These are phyloP conservation scores for Malus hybrid DNA, from an alignment of 331 rosid species.

Conservation along the genomic window DNA sequence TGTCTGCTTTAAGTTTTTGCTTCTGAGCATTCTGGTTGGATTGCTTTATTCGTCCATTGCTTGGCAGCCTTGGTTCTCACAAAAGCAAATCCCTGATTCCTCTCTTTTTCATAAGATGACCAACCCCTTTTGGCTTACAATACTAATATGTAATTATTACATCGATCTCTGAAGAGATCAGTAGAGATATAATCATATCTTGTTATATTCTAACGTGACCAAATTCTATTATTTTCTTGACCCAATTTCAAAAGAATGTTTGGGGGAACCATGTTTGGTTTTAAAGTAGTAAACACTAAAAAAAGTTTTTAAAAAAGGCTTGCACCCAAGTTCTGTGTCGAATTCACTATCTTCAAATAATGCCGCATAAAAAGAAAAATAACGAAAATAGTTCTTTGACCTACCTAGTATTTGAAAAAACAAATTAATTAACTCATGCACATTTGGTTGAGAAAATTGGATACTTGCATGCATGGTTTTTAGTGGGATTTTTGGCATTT, in stretches of 20 bases:
- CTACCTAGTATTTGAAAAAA: not conserved
- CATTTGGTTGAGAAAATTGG: conserved; percentile 30
- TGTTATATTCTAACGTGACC: not conserved
- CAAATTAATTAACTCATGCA: not conserved
- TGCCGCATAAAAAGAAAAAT: not conserved
- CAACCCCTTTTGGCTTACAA: conserved; percentile 15
- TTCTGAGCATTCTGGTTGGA: conserved; percentile 14
- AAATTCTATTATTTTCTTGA: not conserved
- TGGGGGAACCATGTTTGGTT: not conserved
- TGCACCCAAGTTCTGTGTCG: not conserved
- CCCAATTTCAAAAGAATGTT: not conserved
- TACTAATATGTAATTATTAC: conserved; percentile 25
- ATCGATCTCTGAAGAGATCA: not conserved
- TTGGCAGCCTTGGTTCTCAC: conserved; percentile 49
- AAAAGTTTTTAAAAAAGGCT: not conserved
- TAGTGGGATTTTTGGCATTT: conserved; percentile 68
- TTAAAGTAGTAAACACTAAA: not conserved
- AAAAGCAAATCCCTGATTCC: conserved; percentile 41
- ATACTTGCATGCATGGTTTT: conserved; percentile 52
- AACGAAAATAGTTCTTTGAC: conserved; percentile 29
- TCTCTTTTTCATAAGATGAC: conserved; percentile 18
- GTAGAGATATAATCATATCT: not conserved
- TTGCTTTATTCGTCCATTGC: conserved; percentile 52
- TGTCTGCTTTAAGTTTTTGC: not conserved
- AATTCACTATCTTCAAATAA: not conserved